Evolutionary conservation across 495 filamentous ascomycete species (phyloP).

Genomic region (Penicillium daleae): DNA sequence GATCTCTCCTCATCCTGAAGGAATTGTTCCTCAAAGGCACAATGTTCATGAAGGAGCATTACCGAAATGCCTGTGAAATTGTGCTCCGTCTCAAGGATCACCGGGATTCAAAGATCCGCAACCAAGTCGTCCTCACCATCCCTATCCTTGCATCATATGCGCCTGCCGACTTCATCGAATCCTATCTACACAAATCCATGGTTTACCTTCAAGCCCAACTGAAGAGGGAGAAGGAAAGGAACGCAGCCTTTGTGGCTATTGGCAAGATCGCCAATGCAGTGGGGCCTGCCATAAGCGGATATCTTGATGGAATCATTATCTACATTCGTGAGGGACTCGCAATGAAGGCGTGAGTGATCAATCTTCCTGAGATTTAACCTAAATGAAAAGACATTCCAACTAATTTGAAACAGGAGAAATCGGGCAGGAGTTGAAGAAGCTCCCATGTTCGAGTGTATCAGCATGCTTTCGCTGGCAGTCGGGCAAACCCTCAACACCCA

Average conservation of each 20-base stretch:
- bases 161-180: slow-evolving; percentile 78
- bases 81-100: slow-evolving; percentile 90
- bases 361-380: slow-evolving; percentile 18
- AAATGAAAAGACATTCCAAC: slow-evolving; percentile 8
- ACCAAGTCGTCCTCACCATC: slow-evolving; percentile 85
- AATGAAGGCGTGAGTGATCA: slow-evolving; percentile 64
- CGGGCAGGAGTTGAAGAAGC: slow-evolving; percentile 70
- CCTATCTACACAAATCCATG: slow-evolving; percentile 95
- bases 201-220: slow-evolving; percentile 90
- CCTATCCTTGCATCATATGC: slow-evolving; percentile 92
- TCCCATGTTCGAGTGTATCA: slow-evolving; percentile 98
- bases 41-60: slow-evolving; percentile 97
- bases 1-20: slow-evolving; percentile 85
- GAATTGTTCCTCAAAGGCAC: slow-evolving; percentile 90
- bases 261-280: slow-evolving; percentile 96
- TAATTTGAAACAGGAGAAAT: slow-evolving; percentile 54
- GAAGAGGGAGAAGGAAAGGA: slow-evolving; percentile 93
- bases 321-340: slow-evolving; percentile 90
- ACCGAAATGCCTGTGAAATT: slow-evolving; percentile 86
- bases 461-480: slow-evolving; percentile 90
- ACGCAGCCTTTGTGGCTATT: slow-evolving; percentile 91
- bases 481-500: slow-evolving; percentile 97
- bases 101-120: slow-evolving; percentile 80
- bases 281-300: slow-evolving; percentile 88
- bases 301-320: slow-evolving; percentile 89